Evolutionary conservation across 495 filamentous ascomycete species (phyloP), one percentile per base, ranked within the genome.

Genomic region (Terfezia boudieri): DNA sequence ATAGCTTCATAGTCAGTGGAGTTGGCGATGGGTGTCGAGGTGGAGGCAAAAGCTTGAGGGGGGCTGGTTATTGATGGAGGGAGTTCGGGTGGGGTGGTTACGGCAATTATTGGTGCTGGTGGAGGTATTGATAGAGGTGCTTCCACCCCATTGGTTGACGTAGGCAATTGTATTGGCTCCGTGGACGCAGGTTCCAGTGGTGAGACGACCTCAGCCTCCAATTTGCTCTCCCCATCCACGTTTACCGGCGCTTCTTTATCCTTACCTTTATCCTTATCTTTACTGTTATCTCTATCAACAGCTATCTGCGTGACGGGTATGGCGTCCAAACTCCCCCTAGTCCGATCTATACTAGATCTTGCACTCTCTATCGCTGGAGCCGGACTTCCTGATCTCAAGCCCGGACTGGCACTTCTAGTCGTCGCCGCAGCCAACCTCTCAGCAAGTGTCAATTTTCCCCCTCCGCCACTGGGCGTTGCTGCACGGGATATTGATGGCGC

Each of bases 381-480:
- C 37, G 50, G 51, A 55, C 59, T 54, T 17, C 59, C 52, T 9
- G 49, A 50, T 16, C 35, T 51, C 46, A 54, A 53, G n/a, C 14
- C 12, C 4, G 41, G 41, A 20, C 41, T 46, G 4, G 41, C 41
- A 46, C 41, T 46, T 46, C 56, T 53, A 8, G 70, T 75, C 62
- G 81, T 69, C 11, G 80, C 80, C 41, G 75, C 75, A 37, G 86
- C 88, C 7, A 95, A 71, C 35, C 85, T 78, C 67, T 94, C 87
- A 65, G 94, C 87, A 38, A 95, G 59, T 12, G 50, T 65, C 22
- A 56, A 48, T 58, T 35, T 66, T 61, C 26, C 57, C 56, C 37
- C 55, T 46, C 6, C 41, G 55, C 52, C 38, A 55, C 55, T 58
- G 63, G 57, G 54, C 53, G 66, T 55, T 59, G 60, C 60, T 52